Evolutionary conservation across 1,139 yeast species (phyloP).

Genomic region (Hemisphaericaspora lyxosophila): DNA sequence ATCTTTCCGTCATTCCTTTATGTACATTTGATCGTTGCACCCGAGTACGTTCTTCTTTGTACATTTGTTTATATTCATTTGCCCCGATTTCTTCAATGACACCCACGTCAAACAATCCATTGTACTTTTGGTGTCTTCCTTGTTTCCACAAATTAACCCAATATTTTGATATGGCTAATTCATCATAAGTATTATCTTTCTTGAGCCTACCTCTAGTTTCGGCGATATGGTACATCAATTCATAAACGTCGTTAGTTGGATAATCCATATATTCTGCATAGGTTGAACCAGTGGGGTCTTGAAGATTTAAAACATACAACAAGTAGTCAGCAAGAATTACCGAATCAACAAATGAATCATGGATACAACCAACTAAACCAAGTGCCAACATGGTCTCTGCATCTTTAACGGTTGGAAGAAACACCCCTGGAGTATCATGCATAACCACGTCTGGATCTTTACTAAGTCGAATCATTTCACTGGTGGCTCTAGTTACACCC

Average conservation of each 20-base stretch:
- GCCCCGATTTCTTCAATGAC: constrained; percentile 34
- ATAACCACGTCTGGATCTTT: constrained; percentile 66
- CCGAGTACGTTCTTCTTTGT: constrained; percentile 33
- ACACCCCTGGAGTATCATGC: constrained; percentile 92
- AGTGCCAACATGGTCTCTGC: constrained; percentile 73
- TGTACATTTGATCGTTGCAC: constrained; percentile 30
- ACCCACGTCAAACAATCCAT: constrained; percentile 39
- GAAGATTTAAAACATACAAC: constrained; percentile 69
- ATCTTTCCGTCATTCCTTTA: constrained; percentile 30
- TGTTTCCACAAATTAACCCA: constrained; percentile 71
- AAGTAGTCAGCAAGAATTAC: constrained; percentile 85
- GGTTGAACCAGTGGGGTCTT: constrained; percentile 46
- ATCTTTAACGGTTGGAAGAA: constrained; percentile 71
- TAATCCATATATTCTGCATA: constrained; percentile 49
- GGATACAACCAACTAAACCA: constrained; percentile 77
- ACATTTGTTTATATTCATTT: constrained; percentile 23
- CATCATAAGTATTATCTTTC: constrained; percentile 44
- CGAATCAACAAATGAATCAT: constrained; percentile 70
- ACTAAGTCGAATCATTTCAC: constrained; percentile 69
- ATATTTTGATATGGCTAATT: constrained; percentile 61
- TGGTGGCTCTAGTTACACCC: constrained; percentile 82
- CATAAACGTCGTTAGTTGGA: constrained; percentile 77
- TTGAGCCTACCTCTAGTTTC: constrained; percentile 35
- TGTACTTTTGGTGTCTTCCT: constrained; percentile 43
- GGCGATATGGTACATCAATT: constrained; percentile 58